These are phyloP conservation scores for Cryptosporidium sp. DNA, from an alignment of 169 alveolate species.

Conservation along the genomic window DNA sequence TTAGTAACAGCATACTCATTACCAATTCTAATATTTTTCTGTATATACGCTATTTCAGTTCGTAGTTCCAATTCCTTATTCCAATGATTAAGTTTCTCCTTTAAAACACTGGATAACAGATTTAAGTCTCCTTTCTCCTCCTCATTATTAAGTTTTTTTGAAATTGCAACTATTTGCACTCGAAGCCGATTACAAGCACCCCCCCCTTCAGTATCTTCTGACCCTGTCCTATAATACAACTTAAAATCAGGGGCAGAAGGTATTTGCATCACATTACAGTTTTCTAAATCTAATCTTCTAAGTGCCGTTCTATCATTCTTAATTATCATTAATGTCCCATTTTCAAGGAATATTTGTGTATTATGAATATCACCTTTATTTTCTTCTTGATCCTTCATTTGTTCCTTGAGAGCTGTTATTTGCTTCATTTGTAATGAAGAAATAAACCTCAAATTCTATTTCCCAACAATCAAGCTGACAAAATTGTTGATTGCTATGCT, in stretches of 20 bases:
- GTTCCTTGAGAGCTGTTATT: constrained; percentile 10
- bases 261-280: constrained; percentile 23
- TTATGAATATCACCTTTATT: background rate
- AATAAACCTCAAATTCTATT: constrained; percentile 13
- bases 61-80: constrained; percentile 34
- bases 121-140: constrained; percentile 14
- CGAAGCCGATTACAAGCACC: background rate
- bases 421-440: constrained; percentile 22
- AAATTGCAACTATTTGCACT: constrained; percentile 52
- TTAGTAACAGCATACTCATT: constrained; percentile 53
- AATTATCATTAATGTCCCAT: constrained; percentile 47
- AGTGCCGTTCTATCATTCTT: constrained; percentile 10
- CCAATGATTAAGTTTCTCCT: constrained; percentile 40
- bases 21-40: constrained; percentile 1
- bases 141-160: constrained; percentile 6
- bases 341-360: constrained; percentile 31
- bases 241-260: constrained; percentile 72
- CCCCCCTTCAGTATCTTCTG: background rate
- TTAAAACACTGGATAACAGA: background rate
- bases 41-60: background rate
- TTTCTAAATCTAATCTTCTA: constrained; percentile 59
- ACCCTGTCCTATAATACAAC: constrained; percentile 20
- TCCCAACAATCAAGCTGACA: constrained; percentile 3
- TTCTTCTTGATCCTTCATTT: constrained; percentile 30
- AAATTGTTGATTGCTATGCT: constrained; percentile 2